Conservation (phyloP, 768 basidiomycete genomes). For the Lyophyllum shimeji region DNA sequence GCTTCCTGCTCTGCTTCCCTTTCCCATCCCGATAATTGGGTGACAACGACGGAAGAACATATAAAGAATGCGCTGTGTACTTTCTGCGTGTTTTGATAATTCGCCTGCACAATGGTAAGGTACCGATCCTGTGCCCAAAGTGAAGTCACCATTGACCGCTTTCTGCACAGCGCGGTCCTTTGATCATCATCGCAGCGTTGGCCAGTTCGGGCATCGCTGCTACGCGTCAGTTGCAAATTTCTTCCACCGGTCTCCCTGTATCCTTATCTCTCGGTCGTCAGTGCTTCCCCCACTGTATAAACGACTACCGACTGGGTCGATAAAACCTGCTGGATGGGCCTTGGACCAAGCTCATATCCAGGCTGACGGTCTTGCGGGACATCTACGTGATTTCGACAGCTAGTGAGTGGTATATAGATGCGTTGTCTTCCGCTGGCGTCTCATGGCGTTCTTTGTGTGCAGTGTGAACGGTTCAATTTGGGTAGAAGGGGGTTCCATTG, state of each 20-base stretch:
- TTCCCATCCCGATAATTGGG: neutral
- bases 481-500: constrained; percentile 39
- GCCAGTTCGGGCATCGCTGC: constrained; percentile 1
- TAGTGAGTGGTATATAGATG: constrained; percentile 25
- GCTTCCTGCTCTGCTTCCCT: neutral
- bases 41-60: neutral
- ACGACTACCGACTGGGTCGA: constrained; percentile 32
- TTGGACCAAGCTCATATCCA: constrained; percentile 40
- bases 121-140: neutral
- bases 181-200: neutral
- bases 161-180: neutral
- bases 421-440: neutral
- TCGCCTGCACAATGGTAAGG: constrained; percentile 2
- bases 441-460: neutral
- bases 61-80: constrained; percentile 1
- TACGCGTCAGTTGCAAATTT: neutral
- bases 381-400: constrained; percentile 38
- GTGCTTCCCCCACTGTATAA: constrained; percentile 30
- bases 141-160: neutral
- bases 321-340: constrained; percentile 41
- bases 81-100: neutral
- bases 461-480: constrained; percentile 44
- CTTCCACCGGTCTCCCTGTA: neutral
- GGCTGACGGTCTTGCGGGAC: constrained; percentile 39
- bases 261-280: constrained; percentile 8